Conservation (phyloP, 331 rosid genomes). For the Saraca asoca region DNA sequence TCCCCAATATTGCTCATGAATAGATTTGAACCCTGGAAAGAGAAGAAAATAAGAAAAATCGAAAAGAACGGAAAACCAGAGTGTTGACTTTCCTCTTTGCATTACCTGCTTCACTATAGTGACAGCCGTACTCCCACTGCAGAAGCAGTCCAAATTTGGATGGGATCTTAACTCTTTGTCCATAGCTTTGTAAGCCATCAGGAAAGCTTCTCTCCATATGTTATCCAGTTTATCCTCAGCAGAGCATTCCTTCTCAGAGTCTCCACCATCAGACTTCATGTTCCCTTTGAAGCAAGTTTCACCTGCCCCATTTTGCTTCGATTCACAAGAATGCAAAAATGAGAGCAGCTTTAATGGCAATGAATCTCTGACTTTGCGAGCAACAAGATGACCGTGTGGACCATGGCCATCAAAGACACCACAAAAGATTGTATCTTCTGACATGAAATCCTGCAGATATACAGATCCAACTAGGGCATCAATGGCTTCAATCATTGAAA, state of each 20-base stretch:
- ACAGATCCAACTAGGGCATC: constrained; percentile 28
- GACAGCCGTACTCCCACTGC: constrained; percentile 91
- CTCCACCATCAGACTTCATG: constrained; percentile 52
- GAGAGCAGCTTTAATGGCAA: constrained; percentile 73
- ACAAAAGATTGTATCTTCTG: constrained; percentile 78
- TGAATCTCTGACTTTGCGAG: constrained; percentile 85
- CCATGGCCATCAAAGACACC: constrained; percentile 98
- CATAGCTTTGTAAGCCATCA: constrained; percentile 85
- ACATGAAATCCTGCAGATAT: constrained; percentile 70
- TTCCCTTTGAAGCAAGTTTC: constrained; percentile 53
- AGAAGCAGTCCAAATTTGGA: constrained; percentile 89
- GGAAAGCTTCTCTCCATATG: constrained; percentile 80
- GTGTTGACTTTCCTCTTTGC: constrained; percentile 15
- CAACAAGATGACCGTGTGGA: constrained; percentile 91
- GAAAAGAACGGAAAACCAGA: constrained; percentile 26
- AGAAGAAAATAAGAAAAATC: constrained; percentile 28
- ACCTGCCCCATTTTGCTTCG: constrained; percentile 50
- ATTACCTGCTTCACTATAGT: constrained; percentile 83
- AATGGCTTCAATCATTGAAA: constrained; percentile 26
- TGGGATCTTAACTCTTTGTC: constrained; percentile 91
- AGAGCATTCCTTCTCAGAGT: constrained; percentile 56
- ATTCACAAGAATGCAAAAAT: constrained; percentile 60
- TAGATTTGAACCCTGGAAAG: constrained; percentile 73
- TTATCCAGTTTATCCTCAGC: constrained; percentile 58
- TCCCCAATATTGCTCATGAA: constrained; percentile 90